Evolutionary conservation across 2,329 filamentous ascomycete genomes (phyloP), one percentile per base, ranked within the genome.

Genomic region (Monascus ruber): DNA sequence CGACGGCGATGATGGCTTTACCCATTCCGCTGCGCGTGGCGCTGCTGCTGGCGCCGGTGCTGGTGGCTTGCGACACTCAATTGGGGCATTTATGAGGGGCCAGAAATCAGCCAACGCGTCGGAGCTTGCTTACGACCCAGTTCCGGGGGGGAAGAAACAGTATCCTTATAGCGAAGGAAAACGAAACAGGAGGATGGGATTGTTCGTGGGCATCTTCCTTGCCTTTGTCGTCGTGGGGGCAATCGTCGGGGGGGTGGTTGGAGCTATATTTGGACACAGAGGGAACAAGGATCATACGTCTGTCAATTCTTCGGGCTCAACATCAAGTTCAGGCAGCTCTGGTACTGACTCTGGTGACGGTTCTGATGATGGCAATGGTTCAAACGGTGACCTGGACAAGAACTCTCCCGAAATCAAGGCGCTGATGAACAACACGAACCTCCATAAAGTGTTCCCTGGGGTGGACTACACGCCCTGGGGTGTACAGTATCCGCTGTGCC

Each of bases 381-480:
- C 61, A 36, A 67, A 17, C 17, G 79, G 81, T 33, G 83, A 89
- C 47, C 73, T 94, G 5, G 65, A 72, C 60, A 79, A 80, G 59
- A 68, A 89, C 59, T 93, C 85, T 6, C 49, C 65, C 1, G 83
- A 94, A 63, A 93, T 95, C 64, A 74, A 93, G 66, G 70, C 71
- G 3, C 70, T 96, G 9, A 71, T 95, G 69, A 81, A 83, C 66
- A 94, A 94, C 62, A 58, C 71, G 0, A 66, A 87, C 46, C 72
- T 96, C 24, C 86, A 94, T 72, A 93, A 86, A 61, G 86, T 96
- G 2, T 96, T 96, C 60, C 85, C 87, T 0, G 89, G 87, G 25
- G 85, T 96, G 65, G 89, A 95, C 63, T 96, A 96, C 59, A 96
- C 89, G 0, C 87, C 89, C 0, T 75, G 91, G 60, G 87, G 93